phyloP scores from a whole-genome alignment of 352 stramenopile species.

The Achlya hypogyna region DNA sequence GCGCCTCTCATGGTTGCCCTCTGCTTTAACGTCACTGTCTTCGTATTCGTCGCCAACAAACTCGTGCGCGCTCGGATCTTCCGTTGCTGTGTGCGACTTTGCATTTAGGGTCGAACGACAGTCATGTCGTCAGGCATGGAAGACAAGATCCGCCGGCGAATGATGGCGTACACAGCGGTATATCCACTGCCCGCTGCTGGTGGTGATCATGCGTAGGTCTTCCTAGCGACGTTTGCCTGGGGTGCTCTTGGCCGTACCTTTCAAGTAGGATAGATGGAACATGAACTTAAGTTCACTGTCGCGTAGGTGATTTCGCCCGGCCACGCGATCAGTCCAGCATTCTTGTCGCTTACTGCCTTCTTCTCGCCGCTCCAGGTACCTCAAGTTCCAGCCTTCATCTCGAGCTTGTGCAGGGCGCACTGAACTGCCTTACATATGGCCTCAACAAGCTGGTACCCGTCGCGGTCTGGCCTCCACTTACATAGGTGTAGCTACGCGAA shows the following conservation, averaged over 20 bases:
- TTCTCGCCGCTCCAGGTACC: constrained; percentile 60
- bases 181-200: constrained; percentile 31
- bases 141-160: constrained; percentile 49
- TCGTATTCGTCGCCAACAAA: constrained; percentile 47
- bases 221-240: background rate
- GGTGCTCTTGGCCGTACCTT: background rate
- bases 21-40: constrained; percentile 51
- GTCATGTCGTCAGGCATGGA: constrained; percentile 56
- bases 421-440: constrained; percentile 52
- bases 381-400: background rate
- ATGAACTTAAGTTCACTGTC: background rate
- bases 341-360: constrained; percentile 59
- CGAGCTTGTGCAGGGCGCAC: constrained; percentile 30
- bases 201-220: constrained; percentile 37
- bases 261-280: background rate
- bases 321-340: constrained; percentile 34
- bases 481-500: background rate
- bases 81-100: constrained; percentile 17
- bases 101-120: constrained; percentile 27
- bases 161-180: constrained; percentile 54
- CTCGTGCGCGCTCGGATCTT: constrained; percentile 45
- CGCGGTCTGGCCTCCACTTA: background rate
- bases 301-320: constrained; percentile 28
- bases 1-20: constrained; percentile 36
- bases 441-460: constrained; percentile 44